Evolutionary conservation across 108 stramenopile species (phyloP).

Genomic region (Nitzschia inconspicua): DNA sequence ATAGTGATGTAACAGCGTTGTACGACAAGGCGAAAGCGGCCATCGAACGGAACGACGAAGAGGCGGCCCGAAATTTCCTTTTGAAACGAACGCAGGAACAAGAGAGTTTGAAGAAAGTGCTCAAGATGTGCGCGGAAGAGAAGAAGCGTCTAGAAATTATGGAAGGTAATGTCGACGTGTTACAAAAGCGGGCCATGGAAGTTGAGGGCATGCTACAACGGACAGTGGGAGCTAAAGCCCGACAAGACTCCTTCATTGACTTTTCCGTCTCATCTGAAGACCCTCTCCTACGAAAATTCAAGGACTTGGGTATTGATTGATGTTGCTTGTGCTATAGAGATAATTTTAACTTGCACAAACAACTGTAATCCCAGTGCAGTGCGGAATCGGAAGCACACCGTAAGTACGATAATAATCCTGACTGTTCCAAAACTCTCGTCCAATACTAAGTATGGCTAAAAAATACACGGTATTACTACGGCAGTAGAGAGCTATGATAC

Average conservation of each 20-base stretch:
- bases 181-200: slow-evolving; percentile 72
- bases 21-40: slow-evolving; percentile 73
- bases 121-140: slow-evolving; percentile 60
- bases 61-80: slow-evolving; percentile 53
- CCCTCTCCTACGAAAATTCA: slow-evolving; percentile 74
- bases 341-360: no score
- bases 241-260: slow-evolving; percentile 29
- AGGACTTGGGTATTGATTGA: slow-evolving; percentile 69
- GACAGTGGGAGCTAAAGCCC: slow-evolving; percentile 63
- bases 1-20: slow-evolving; percentile 41
- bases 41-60: slow-evolving; percentile 52
- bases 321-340: no score
- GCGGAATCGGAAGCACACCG: no score
- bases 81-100: slow-evolving; percentile 52
- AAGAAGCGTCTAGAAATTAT: slow-evolving; percentile 52
- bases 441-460: no score
- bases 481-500: no score
- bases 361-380: no score
- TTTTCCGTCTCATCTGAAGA: slow-evolving; percentile 61
- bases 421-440: no score
- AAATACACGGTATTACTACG: no score
- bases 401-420: no score
- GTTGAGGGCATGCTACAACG: slow-evolving; percentile 61
- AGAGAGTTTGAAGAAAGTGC: slow-evolving; percentile 61
- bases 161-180: slow-evolving; percentile 63